Conservation (phyloP, 2,329 filamentous ascomycete genomes). For the Fusarium circinatum region DNA sequence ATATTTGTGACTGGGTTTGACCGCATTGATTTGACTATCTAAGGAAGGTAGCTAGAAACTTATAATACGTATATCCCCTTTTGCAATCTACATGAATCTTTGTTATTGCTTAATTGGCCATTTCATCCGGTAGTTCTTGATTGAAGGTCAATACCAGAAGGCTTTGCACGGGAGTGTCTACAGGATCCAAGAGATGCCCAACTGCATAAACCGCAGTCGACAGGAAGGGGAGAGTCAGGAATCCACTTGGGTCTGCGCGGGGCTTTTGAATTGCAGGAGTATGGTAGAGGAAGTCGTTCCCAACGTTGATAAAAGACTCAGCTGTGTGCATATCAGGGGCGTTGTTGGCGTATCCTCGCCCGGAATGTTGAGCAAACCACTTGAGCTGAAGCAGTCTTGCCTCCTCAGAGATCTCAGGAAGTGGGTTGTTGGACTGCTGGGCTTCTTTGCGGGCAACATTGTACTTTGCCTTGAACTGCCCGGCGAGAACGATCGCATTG, state of each 20-base stretch:
- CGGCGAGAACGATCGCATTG: not conserved
- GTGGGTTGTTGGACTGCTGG: not conserved
- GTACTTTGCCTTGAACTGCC: not conserved
- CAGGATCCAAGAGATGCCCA: constrained; percentile 10
- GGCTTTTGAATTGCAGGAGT: constrained; percentile 17
- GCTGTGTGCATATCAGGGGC: not conserved
- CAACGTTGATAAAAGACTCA: not conserved
- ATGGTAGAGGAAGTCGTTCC: not conserved
- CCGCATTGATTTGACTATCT: not conserved
- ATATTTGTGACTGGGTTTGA: not conserved
- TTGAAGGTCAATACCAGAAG: constrained; percentile 23
- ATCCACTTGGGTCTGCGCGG: constrained; percentile 18
- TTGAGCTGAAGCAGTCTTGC: not conserved
- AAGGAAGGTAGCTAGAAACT: not conserved
- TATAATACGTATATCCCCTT: not conserved
- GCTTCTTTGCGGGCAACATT: not conserved
- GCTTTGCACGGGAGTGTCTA: not conserved
- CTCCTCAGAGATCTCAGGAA: not conserved
- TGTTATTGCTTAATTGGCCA: not conserved
- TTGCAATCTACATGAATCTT: not conserved
- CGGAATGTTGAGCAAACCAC: not conserved
- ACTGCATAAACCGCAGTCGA: constrained; percentile 22
- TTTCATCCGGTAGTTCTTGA: not conserved
- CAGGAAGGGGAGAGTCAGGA: constrained; percentile 33
- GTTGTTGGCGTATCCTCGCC: not conserved